Evolutionary conservation across 805 yeast genomes (phyloP).

Genomic region (Hanseniaspora osmophila): DNA sequence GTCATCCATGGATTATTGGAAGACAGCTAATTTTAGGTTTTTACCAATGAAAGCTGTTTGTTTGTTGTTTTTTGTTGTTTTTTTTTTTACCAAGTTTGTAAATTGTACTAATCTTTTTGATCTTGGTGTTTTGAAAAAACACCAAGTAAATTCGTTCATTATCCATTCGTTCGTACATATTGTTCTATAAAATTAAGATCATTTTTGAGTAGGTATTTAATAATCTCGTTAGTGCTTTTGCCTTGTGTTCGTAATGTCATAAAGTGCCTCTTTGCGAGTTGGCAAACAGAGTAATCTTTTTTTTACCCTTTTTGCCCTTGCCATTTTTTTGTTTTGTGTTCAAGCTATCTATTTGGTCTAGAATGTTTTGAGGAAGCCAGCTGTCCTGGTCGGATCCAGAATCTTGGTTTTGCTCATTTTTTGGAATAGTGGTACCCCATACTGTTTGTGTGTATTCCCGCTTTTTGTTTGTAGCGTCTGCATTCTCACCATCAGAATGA

Average conservation of each 20-base stretch:
- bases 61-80: neutral
- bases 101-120: too few relatives aligned
- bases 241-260: neutral
- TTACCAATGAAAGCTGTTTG: neutral
- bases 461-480: neutral
- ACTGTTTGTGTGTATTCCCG: neutral
- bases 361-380: neutral
- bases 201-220: neutral
- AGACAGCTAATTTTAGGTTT: slow-evolving; percentile 37
- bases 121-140: too few relatives aligned
- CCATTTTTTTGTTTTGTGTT: neutral
- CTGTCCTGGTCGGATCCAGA: neutral
- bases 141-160: too few relatives aligned
- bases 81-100: too few relatives aligned
- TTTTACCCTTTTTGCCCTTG: neutral
- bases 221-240: too few relatives aligned
- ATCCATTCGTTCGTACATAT: neutral
- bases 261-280: neutral
- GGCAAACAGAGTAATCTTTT: neutral
- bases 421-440: neutral
- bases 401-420: neutral
- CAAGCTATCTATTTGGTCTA: neutral
- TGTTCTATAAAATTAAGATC: neutral
- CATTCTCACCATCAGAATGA: neutral
- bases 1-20: slow-evolving; percentile 51